Evolutionary conservation across 352 stramenopile species (phyloP), one percentile per base, ranked within the genome.

Genomic region (Globisporangium middletonii): DNA sequence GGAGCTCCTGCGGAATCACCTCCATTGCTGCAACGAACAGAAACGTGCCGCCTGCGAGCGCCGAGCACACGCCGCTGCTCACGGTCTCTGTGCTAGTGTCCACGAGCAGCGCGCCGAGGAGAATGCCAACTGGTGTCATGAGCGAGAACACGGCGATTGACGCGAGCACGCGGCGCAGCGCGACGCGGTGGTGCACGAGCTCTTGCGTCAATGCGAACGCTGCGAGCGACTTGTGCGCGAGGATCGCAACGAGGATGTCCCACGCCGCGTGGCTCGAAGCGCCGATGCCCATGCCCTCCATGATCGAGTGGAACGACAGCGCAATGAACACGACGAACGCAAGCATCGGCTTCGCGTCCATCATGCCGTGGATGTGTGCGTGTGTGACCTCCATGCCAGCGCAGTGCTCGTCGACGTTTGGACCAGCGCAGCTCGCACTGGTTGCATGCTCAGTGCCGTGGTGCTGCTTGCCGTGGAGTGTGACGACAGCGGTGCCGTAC

Each of bases 211-310:
- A 64, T 18, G 83, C 83, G 44, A 94, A 91, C 18, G 81, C 77
- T 0, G 83, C 79, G 23, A 94, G 65, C 37, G 81, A 86, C 56
- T 94, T 94, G 78, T 94, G 83, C 19, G 83, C 83, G n/a, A 92
- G 59, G 48, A 94, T 82, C 16, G 83, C 83, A 11, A 89, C 53
- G 0, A 94, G 65, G 44, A 94, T 89, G 53, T 89, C 80, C 83
- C 81, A 94, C 1, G 79, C 78, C 2, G 71, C 69, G 23, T 64
- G 63, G 49, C 62, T 76, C 4, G 81, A 72, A 1, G 83, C 83
- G 19, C 83, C 83, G 43, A 94, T 77, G 58, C 81, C 83, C 71
- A 94, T 88, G 44, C 83, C 83, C 67, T 94, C 83, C 81, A 94
- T 89, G 27, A 92, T 63, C 13, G 83, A 94, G 62, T 94, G 83